Conservation (phyloP, 352 stramenopile species). For the Phytophthora aleatoria region DNA sequence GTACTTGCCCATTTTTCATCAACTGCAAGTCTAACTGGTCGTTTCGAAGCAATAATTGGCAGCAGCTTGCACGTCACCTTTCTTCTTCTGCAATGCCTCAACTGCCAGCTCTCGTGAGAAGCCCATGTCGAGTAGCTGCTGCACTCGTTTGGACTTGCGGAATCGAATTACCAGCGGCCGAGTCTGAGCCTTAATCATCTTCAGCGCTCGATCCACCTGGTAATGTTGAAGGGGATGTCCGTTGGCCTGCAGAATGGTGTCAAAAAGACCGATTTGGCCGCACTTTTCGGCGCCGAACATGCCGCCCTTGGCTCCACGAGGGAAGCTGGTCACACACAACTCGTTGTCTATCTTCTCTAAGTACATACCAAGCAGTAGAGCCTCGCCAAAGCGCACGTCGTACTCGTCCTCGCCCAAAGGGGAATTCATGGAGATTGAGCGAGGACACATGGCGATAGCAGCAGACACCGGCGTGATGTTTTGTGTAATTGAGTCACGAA, state of each 20-base stretch:
- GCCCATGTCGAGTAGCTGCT: constrained; percentile 79
- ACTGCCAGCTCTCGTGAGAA: constrained; percentile 57
- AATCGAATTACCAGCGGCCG: constrained; percentile 83
- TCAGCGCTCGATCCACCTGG: constrained; percentile 77
- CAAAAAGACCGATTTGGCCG: constrained; percentile 73
- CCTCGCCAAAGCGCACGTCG: constrained; percentile 77
- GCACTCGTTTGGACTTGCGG: constrained; percentile 62
- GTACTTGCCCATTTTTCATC: not conserved
- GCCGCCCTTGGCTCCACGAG: constrained; percentile 61
- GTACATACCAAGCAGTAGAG: constrained; percentile 80
- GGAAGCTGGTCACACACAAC: constrained; percentile 81
- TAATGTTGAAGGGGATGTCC: constrained; percentile 85
- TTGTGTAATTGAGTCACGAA: constrained; percentile 57
- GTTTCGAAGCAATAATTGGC: constrained; percentile 73
- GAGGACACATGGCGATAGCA: constrained; percentile 81
- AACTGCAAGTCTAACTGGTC: constrained; percentile 13
- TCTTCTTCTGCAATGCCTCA: constrained; percentile 53
- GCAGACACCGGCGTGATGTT: constrained; percentile 81
- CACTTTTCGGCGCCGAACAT: constrained; percentile 81
- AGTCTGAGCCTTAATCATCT: constrained; percentile 86
- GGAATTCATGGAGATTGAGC: constrained; percentile 77
- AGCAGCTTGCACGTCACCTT: constrained; percentile 66
- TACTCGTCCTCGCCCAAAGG: constrained; percentile 61
- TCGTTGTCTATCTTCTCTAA: constrained; percentile 78
- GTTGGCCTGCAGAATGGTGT: constrained; percentile 78